Conservation (phyloP, 768 basidiomycete species). For the Kwoniella europaea region DNA sequence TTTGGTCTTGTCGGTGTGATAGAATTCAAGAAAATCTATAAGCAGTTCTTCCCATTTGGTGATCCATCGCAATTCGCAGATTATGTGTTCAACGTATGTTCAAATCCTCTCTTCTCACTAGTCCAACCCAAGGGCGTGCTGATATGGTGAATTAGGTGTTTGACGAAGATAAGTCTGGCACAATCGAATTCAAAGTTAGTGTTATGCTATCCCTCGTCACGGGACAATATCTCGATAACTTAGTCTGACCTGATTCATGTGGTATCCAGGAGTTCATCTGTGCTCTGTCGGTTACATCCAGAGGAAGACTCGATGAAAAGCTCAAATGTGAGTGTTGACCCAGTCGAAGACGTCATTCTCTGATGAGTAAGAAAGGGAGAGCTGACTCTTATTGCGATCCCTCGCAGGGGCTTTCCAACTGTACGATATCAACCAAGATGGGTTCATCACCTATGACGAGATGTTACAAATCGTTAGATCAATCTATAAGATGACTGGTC, state of each 20-base stretch:
- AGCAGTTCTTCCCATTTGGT: constrained; percentile 99
- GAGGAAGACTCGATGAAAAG: constrained; percentile 94
- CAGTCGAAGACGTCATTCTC: no score
- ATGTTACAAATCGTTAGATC: constrained; percentile 98
- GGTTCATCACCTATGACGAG: constrained; percentile 96
- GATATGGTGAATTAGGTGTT: no score
- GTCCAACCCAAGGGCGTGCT: no score
- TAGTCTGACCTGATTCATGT: no score
- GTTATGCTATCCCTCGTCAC: not conserved
- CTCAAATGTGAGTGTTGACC: constrained; percentile 76
- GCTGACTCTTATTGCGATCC: not conserved
- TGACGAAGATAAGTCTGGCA: constrained; percentile 61
- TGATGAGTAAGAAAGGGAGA: not conserved
- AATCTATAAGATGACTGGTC: constrained; percentile 99
- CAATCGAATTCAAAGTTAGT: constrained; percentile 94
- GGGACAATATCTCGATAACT: not conserved
- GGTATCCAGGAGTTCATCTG: constrained; percentile 74
- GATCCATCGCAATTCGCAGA: constrained; percentile 96
- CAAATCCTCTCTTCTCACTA: not conserved
- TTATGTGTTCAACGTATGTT: constrained; percentile 89
- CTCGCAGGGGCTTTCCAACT: constrained; percentile 94
- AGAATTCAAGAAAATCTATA: constrained; percentile 97
- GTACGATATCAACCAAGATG: constrained; percentile 98
- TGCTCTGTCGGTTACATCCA: constrained; percentile 90
- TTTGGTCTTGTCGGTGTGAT: not conserved